Evolutionary conservation across 345 rosid genomes (phyloP).

Genomic region (Bruguiera sexangula): DNA sequence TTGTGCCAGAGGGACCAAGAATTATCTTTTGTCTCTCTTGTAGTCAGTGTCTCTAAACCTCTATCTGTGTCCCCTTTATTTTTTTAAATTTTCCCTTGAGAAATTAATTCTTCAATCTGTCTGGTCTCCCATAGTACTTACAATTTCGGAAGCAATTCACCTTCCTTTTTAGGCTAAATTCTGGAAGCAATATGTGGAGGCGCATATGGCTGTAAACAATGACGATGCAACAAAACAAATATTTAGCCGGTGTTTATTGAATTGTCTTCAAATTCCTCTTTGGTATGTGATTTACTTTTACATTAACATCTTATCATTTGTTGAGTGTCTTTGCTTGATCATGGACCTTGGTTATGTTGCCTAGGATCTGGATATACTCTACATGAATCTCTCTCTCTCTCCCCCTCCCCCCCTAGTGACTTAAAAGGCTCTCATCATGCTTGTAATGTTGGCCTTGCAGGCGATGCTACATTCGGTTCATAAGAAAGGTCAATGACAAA

Average conservation of each 20-base stretch:
- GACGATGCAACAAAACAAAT: constrained; percentile 90
- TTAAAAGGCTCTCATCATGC: background rate
- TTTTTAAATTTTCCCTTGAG: background rate
- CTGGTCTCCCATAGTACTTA: no score
- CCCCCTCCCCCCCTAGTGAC: background rate
- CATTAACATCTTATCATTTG: background rate
- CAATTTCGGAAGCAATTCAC: constrained; percentile 2
- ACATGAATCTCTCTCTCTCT: constrained; percentile 7
- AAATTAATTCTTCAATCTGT: background rate
- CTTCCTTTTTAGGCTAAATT: constrained; percentile 64
- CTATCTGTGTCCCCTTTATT: background rate
- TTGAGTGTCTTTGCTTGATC: constrained; percentile 2
- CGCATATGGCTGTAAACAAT: constrained; percentile 71
- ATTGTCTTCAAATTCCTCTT: constrained; percentile 89
- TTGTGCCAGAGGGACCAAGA: no score
- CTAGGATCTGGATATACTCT: background rate
- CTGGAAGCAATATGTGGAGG: constrained; percentile 98
- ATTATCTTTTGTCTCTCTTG: no score
- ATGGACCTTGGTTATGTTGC: background rate
- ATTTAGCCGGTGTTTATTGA: constrained; percentile 90
- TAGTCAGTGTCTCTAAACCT: no score
- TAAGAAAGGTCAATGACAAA: constrained; percentile 85
- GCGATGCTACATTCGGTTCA: constrained; percentile 93
- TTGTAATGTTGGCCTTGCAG: constrained; percentile 37
- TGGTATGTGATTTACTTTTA: constrained; percentile 46